Conservation (phyloP, 2,329 filamentous ascomycete genomes). For the Xylariaceae sp. region DNA sequence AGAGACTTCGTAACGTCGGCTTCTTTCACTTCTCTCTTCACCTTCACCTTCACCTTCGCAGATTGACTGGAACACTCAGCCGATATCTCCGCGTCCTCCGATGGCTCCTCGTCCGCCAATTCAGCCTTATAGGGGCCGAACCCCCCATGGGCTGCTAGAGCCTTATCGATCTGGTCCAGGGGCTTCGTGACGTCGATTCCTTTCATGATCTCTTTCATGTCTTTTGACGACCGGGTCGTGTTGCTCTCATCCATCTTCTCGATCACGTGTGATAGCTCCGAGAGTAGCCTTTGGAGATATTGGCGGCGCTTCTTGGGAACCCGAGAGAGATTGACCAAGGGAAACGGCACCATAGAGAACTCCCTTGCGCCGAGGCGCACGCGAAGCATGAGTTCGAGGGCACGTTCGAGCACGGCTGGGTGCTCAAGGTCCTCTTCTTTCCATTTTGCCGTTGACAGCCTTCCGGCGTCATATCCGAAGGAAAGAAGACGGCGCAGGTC, state of each 20-base stretch:
- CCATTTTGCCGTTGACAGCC: conserved; percentile 9
- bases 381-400: conserved; percentile 25
- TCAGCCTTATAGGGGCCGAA: neutral
- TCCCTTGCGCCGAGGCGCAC: conserved; percentile 18
- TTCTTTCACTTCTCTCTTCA: too few species aligned
- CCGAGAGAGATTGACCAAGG: conserved; percentile 21
- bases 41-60: too few species aligned
- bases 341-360: conserved; percentile 25
- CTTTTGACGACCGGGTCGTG: too few species aligned
- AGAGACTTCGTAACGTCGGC: too few species aligned
- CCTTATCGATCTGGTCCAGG: neutral
- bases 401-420: conserved; percentile 24
- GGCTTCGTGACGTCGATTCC: neutral
- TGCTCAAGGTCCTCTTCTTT: conserved; percentile 15
- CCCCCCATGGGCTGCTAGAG: neutral
- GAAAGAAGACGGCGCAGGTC: conserved; percentile 22
- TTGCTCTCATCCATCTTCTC: too few species aligned
- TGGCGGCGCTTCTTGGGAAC: too few species aligned
- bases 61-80: too few species aligned
- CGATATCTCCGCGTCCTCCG: neutral
- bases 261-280: too few species aligned
- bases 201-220: neutral
- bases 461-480: conserved; percentile 7
- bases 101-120: neutral
- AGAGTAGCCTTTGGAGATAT: too few species aligned